Percentiles rank a stretch among this genome's conserved stretches.
These are phyloP conservation scores for Elaeis guineensis DNA, from an alignment of 176 grass and related monocot species.

Conservation along the genomic window DNA sequence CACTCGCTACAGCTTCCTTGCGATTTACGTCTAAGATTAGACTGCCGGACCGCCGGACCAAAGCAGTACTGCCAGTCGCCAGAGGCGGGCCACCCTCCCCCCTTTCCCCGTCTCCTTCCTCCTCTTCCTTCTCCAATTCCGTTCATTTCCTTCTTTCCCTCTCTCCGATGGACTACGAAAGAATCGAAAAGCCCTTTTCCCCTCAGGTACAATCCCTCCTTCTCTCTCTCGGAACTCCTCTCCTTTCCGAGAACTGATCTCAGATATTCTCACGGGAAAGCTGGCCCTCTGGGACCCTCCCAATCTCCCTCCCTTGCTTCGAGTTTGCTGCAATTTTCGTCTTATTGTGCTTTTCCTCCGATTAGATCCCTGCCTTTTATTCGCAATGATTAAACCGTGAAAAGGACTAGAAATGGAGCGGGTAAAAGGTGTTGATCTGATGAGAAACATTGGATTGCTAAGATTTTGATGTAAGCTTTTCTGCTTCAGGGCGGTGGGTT, in stretches of 20 bases:
- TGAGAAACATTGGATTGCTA: neutral
- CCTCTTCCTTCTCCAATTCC: no score
- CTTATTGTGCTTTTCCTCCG: neutral
- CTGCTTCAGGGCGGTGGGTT: slow-evolving; percentile 63
- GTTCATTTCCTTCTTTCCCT: no score
- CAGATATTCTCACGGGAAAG: slow-evolving; percentile 4
- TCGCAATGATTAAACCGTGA: slow-evolving; percentile 6
- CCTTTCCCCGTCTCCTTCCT: no score
- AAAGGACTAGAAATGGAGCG: slow-evolving; percentile 5
- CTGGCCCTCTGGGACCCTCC: slow-evolving; percentile 2
- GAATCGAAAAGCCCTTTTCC: slow-evolving; percentile 79
- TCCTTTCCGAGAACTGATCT: neutral
- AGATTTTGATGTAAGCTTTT: neutral
- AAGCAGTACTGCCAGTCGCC: no score
- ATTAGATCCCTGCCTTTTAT: neutral
- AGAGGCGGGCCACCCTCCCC: no score
- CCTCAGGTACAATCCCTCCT: slow-evolving; percentile 27
- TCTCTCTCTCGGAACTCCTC: neutral
- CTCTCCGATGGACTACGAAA: slow-evolving; percentile 72
- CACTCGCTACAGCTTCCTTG: no score
- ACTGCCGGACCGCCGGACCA: no score
- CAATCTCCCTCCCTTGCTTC: neutral
- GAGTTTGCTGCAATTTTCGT: slow-evolving; percentile 1
- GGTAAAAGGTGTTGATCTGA: neutral
- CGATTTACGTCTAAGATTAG: no score